Percentiles rank a stretch among this genome's conserved stretches.
phyloP scores from a whole-genome alignment of 179 eudicot genomes.

The Carnegiea gigantea region DNA sequence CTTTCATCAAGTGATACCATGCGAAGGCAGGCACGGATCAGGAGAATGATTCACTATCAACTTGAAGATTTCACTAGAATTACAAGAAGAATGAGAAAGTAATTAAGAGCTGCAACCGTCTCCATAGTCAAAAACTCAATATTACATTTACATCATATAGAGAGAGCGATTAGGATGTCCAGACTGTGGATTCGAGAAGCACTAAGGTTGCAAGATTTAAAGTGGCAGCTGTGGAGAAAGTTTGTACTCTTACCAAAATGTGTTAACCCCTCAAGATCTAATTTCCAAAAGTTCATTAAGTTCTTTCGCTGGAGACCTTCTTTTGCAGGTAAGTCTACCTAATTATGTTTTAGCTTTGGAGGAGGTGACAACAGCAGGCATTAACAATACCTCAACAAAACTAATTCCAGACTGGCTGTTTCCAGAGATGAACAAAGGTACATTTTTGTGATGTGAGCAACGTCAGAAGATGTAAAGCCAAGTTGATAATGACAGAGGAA shows the following conservation, averaged over 20 bases:
- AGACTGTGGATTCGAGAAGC: not conserved
- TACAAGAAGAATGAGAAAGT: not conserved
- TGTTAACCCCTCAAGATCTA: not conserved
- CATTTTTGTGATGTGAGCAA: not conserved
- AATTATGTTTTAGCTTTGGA: not conserved
- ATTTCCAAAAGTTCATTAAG: not conserved
- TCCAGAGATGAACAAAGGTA: not conserved
- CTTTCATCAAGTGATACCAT: too few species aligned
- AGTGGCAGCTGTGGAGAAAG: not conserved
- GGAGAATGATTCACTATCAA: not conserved
- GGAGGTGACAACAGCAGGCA: slow-evolving; percentile 4
- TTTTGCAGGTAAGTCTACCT: not conserved
- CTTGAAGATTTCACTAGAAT: not conserved
- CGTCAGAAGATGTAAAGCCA: too few species aligned
- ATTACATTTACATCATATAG: not conserved
- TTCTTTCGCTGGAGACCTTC: not conserved
- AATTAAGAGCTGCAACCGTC: not conserved
- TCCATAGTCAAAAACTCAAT: not conserved
- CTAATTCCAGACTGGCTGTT: not conserved
- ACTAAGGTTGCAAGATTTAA: not conserved
- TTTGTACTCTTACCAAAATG: not conserved
- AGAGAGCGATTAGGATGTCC: not conserved
- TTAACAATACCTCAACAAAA: not conserved
- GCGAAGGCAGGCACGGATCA: not conserved
- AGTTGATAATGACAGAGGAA: not conserved